Percentiles rank a stretch among this genome's conserved stretches.
Evolutionary conservation across 805 yeast genomes (phyloP).

Genomic region (Candida boleticola): DNA sequence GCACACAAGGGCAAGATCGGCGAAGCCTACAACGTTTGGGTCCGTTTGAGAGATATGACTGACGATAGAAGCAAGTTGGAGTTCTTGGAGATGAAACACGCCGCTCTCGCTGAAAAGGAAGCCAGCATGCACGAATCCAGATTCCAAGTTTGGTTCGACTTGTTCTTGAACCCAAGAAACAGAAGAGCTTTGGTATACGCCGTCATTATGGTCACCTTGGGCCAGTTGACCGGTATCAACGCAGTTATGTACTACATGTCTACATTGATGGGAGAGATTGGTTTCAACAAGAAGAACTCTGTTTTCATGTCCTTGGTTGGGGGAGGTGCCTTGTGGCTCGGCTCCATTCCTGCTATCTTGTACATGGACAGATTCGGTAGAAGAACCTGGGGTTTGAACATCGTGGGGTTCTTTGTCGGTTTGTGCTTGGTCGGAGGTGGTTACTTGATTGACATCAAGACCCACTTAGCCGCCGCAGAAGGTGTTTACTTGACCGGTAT

Average conservation of each 20-base stretch:
- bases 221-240: conserved; percentile 68
- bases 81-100: conserved; percentile 55
- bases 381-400: conserved; percentile 58
- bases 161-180: conserved; percentile 54
- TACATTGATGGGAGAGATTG: conserved; percentile 53
- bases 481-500: conserved; percentile 64
- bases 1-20: conserved; percentile 51
- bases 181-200: conserved; percentile 62
- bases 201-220: conserved; percentile 54
- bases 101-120: conserved; percentile 47
- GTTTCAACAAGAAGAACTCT: conserved; percentile 48
- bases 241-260: conserved; percentile 67
- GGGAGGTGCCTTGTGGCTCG: conserved; percentile 60
- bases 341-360: conserved; percentile 64
- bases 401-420: conserved; percentile 59
- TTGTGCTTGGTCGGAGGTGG: conserved; percentile 60
- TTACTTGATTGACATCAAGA: conserved; percentile 39
- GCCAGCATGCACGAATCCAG: conserved; percentile 32
- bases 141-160: conserved; percentile 46
- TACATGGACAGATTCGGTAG: conserved; percentile 59
- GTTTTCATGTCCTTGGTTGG: conserved; percentile 70
- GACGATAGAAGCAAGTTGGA: conserved; percentile 47
- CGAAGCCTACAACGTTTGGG: conserved; percentile 56
- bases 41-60: conserved; percentile 48
- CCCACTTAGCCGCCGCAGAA: conserved; percentile 46